Base-by-base conservation (phyloP, 2,329 filamentous ascomycete genomes). In the Massarina eburnea region DNA sequence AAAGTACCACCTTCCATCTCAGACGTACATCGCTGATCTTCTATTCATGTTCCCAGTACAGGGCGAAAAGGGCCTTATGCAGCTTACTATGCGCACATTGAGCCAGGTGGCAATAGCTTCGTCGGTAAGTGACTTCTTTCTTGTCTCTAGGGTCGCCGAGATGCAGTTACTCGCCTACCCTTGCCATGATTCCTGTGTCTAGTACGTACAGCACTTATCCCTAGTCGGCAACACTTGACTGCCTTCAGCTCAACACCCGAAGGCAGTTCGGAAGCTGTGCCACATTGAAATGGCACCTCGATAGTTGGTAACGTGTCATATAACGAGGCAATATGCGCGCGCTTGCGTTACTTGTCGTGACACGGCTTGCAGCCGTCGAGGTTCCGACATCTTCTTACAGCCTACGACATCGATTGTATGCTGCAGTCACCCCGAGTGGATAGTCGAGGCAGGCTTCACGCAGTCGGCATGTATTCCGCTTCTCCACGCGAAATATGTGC, bases 41-140 rank as follows among this genome's bases (percentile, higher is more conserved):
- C 36, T 44, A 26, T 15, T 15, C 40, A 26, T 91, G 88, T 43
- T 82, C 89, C 20, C 41, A 49, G 47, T 17, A 92, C 89, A 0
- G 89, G 90, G 17, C 81, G 86, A 45, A 95, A 95, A 70, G 89
- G 89, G 0, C 85, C 88, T 8, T 95, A 94, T 69, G 49, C 47
- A 27, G 43, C 47, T 14, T 49, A 96, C 73, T 96, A 95, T 71
- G 73, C 96, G 17, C 90, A 95, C 67, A 80, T 89, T 53, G 82
- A 92, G 65, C 89, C 91, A 9, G 75, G 74, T 19, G 62, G 59
- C 17, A 74, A 79, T 40, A 86, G 83, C 63, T 88, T 92, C 57
- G 75, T 95, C 33, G 91, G 83, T 84, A 73, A 73, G 80, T 78
- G 35, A 24, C 33, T 18, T 49, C 40, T 43, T 39, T 44, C 43